A percentile compares a stretch with the other conserved stretches of the same genome.
Conservation (phyloP, 78 protist genomes). For the Tieghemostelium lacteum region DNA sequence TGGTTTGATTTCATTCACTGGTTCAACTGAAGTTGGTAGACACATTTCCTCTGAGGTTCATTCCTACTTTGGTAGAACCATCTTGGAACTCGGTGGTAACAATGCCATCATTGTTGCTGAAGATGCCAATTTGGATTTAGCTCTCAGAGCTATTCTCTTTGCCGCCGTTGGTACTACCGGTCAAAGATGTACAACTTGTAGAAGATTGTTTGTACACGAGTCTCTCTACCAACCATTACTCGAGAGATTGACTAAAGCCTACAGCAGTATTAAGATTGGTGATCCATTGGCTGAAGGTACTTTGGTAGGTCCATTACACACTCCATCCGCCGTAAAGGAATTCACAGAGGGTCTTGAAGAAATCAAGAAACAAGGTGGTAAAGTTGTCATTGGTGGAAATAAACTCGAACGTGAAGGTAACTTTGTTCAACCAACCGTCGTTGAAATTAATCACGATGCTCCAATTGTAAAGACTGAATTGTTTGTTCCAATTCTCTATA, state of each 20-base stretch:
- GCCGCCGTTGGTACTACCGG: slow-evolving; percentile 96
- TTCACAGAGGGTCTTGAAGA: slow-evolving; percentile 86
- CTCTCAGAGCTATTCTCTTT: slow-evolving; percentile 82
- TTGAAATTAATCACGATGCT: slow-evolving; percentile 73
- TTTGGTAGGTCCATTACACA: slow-evolving; percentile 93
- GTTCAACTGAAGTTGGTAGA: slow-evolving; percentile 88
- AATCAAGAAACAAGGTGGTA: slow-evolving; percentile 89
- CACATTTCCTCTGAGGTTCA: slow-evolving; percentile 78
- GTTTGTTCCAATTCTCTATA: slow-evolving; percentile 90
- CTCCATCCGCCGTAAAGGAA: slow-evolving; percentile 83
- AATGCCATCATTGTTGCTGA: slow-evolving; percentile 92
- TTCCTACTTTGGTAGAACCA: slow-evolving; percentile 87
- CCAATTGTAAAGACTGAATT: slow-evolving; percentile 79
- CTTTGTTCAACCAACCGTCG: slow-evolving; percentile 94
- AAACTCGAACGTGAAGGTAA: slow-evolving; percentile 68
- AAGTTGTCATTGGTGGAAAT: slow-evolving; percentile 90
- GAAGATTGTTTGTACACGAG: slow-evolving; percentile 93
- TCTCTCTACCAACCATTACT: slow-evolving; percentile 80
- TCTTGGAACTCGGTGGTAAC: slow-evolving; percentile 96
- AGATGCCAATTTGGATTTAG: slow-evolving; percentile 92
- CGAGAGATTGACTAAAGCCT: slow-evolving; percentile 83
- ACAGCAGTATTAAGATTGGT: slow-evolving; percentile 84
- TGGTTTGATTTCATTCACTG: slow-evolving; percentile 94
- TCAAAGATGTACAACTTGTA: slow-evolving; percentile 93
- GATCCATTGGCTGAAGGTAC: slow-evolving; percentile 83